Percentiles rank a stretch among this genome's conserved stretches.
Conservation (phyloP, 2,329 filamentous ascomycete genomes). For the Catunica adiposa region DNA sequence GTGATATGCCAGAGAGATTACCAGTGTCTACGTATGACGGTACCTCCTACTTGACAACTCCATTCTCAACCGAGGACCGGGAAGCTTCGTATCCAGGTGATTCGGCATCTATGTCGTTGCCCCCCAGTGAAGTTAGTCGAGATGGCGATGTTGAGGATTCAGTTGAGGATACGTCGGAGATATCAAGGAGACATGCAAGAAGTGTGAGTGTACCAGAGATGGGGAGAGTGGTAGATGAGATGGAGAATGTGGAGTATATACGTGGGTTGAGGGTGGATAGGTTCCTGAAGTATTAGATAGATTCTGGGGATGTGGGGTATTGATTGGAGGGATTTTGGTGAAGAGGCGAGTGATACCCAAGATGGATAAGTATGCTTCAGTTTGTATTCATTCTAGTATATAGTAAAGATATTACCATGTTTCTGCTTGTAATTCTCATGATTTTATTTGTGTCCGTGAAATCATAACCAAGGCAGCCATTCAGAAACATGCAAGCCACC, state of each 20-base stretch:
- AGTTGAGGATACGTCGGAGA: background rate
- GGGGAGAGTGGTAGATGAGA: background rate
- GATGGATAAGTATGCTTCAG: too few species aligned
- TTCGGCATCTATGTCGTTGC: background rate
- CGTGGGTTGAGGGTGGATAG: constrained; percentile 3
- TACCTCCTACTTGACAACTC: background rate
- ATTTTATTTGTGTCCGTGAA: too few species aligned
- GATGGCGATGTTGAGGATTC: too few species aligned
- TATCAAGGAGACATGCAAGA: background rate
- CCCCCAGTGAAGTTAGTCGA: background rate
- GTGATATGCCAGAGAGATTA: constrained; percentile 3
- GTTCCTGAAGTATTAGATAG: constrained; percentile 9
- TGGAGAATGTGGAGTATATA: constrained; percentile 5
- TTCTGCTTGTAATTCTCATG: too few species aligned
- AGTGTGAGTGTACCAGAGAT: constrained; percentile 4
- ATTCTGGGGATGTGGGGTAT: constrained; percentile 1
- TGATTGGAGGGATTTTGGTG: background rate
- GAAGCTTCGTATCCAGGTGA: too few species aligned
- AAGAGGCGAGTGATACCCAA: too few species aligned
- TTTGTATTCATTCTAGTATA: too few species aligned
- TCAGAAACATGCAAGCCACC: too few species aligned
- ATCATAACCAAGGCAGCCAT: too few species aligned
- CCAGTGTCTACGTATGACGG: background rate
- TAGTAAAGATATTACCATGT: too few species aligned
- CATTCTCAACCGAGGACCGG: too few species aligned